Conservation (phyloP, 83 land plant genomes). For the Picea abies region DNA sequence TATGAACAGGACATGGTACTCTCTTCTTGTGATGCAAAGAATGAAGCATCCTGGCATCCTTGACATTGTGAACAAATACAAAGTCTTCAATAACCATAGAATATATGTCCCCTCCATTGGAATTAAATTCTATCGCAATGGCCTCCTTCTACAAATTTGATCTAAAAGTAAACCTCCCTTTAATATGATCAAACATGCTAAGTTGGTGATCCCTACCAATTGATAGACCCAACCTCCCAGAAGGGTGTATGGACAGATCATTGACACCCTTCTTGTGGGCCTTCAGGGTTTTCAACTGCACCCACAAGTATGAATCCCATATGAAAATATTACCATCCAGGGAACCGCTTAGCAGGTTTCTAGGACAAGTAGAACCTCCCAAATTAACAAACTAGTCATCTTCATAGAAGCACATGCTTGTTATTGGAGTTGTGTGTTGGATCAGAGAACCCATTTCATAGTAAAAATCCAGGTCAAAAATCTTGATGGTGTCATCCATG, state of each 20-base stretch:
- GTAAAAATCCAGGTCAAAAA: constrained; percentile 71
- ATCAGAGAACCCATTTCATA: constrained; percentile 67
- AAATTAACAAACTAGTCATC: constrained; percentile 16
- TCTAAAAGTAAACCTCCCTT: constrained; percentile 79
- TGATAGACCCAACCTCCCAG: constrained; percentile 74
- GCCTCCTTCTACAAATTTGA: constrained; percentile 68
- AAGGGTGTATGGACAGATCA: constrained; percentile 75
- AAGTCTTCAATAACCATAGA: constrained; percentile 61
- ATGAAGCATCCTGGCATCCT: constrained; percentile 59
- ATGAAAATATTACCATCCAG: constrained; percentile 81
- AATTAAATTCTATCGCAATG: constrained; percentile 50
- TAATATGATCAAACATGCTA: constrained; percentile 76
- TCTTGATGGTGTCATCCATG: constrained; percentile 79
- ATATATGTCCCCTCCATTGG: constrained; percentile 57
- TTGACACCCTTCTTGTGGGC: constrained; percentile 61
- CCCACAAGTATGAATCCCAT: constrained; percentile 84
- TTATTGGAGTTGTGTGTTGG: constrained; percentile 57
- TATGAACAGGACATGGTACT: constrained; percentile 67
- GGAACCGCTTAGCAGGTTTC: constrained; percentile 72
- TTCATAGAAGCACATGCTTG: constrained; percentile 66
- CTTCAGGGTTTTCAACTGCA: constrained; percentile 58
- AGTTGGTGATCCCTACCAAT: constrained; percentile 69
- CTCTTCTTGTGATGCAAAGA: constrained; percentile 58
- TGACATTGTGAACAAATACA: constrained; percentile 69
- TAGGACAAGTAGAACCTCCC: constrained; percentile 47